A percentile compares a stretch with the other conserved stretches of the same genome.
Evolutionary conservation across 768 basidiomycete species (phyloP).

Genomic region (Termitomyces titanicus): DNA sequence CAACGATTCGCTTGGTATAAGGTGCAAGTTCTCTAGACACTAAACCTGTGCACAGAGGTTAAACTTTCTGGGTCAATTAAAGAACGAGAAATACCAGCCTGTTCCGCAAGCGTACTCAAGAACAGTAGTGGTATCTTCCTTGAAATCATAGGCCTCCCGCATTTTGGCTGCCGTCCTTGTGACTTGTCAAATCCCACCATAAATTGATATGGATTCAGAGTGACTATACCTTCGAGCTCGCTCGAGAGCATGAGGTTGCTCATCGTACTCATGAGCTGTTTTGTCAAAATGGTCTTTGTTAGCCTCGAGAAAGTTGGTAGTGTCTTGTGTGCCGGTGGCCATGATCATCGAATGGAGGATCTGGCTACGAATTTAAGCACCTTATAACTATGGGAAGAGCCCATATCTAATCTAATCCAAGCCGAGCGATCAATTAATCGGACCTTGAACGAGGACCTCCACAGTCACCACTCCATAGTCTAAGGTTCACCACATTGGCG

Average conservation of each 20-base stretch:
- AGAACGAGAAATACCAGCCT: slow-evolving; percentile 27
- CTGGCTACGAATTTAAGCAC: no score
- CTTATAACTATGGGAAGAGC: not conserved
- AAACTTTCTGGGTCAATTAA: not conserved
- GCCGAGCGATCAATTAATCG: no score
- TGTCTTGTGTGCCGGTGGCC: not conserved
- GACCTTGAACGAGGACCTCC: no score
- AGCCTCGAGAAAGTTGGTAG: slow-evolving; percentile 7
- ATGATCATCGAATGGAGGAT: no score
- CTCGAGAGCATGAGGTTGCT: slow-evolving; percentile 11
- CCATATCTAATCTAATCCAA: not conserved
- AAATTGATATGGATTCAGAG: slow-evolving; percentile 3
- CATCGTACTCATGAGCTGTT: slow-evolving; percentile 14
- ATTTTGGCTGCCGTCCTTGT: slow-evolving; percentile 35
- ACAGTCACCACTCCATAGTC: no score
- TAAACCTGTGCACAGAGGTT: slow-evolving; percentile 44
- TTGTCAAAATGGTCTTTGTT: slow-evolving; percentile 16
- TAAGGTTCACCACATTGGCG: no score
- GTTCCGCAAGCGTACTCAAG: slow-evolving; percentile 79
- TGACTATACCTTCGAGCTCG: slow-evolving; percentile 9
- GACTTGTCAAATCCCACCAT: not conserved
- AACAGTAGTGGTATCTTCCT: slow-evolving; percentile 50
- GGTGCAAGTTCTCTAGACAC: slow-evolving; percentile 60
- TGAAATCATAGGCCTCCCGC: slow-evolving; percentile 41
- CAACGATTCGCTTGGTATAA: slow-evolving; percentile 59